phyloP scores from a whole-genome alignment of 2,329 filamentous ascomycete species.

The Pseudocercospora fijiensis region DNA sequence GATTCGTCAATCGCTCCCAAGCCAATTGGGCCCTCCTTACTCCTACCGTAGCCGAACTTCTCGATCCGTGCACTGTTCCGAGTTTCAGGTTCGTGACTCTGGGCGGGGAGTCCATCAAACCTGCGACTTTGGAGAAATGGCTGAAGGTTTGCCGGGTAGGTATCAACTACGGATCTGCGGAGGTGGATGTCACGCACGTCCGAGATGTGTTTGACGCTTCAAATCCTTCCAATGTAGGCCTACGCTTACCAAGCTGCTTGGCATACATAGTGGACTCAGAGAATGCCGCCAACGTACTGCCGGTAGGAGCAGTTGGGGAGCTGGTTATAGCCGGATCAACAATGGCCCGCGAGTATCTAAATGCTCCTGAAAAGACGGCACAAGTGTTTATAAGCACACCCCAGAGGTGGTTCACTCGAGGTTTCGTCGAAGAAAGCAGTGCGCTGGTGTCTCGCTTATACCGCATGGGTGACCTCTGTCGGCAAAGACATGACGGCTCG shows the following conservation, averaged over 20 bases:
- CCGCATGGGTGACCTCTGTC: neutral
- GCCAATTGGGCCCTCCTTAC: neutral
- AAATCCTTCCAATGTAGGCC: neutral
- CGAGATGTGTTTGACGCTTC: neutral
- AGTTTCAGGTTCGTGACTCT: slow-evolving; percentile 2
- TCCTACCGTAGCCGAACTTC: slow-evolving; percentile 6
- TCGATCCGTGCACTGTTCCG: neutral
- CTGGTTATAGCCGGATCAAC: neutral
- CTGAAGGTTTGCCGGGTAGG: neutral
- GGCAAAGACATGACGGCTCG: slow-evolving; percentile 16
- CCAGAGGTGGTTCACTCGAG: neutral
- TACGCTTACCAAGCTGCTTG: neutral
- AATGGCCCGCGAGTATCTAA: neutral
- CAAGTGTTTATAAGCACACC: neutral
- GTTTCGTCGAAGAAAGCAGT: neutral
- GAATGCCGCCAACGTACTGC: neutral
- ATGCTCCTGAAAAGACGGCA: neutral
- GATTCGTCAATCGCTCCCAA: neutral
- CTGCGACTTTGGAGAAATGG: neutral
- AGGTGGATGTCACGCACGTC: neutral
- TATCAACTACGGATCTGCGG: neutral
- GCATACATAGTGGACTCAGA: neutral
- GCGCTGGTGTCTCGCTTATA: neutral
- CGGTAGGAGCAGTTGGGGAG: neutral
- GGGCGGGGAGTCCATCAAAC: slow-evolving; percentile 1